Percentiles rank a stretch among this genome's conserved stretches.
Conservation (phyloP, 345 rosid species). For the Erysimum cheiranthoides region DNA sequence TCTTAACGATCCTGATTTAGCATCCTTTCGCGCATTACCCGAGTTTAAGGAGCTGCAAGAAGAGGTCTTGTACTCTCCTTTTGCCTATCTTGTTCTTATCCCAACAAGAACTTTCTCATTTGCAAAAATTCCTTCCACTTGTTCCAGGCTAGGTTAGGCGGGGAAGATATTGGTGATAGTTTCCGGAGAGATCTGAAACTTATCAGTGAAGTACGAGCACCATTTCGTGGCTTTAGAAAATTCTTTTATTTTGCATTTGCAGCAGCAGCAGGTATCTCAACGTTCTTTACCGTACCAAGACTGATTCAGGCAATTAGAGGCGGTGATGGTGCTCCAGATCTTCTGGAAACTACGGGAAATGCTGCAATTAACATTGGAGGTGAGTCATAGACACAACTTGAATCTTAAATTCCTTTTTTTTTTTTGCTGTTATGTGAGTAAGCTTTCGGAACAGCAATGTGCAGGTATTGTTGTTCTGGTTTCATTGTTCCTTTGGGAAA, state of each 20-base stretch:
- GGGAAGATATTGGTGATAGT: slow-evolving; percentile 89
- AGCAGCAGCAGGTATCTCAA: slow-evolving; percentile 94
- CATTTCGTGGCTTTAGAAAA: slow-evolving; percentile 89
- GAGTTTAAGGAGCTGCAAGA: slow-evolving; percentile 96
- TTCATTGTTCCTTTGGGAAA: slow-evolving; percentile 85
- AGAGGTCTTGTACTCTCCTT: slow-evolving; percentile 59
- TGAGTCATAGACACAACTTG: slow-evolving; percentile 41
- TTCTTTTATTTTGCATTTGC: slow-evolving; percentile 80
- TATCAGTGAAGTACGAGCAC: slow-evolving; percentile 97
- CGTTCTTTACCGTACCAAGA: slow-evolving; percentile 83
- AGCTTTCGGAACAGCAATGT: slow-evolving; percentile 70
- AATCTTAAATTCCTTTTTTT: neutral
- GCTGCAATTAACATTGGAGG: slow-evolving; percentile 91
- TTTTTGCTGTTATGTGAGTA: slow-evolving; percentile 54
- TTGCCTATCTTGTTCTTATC: neutral
- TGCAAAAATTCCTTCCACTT: neutral
- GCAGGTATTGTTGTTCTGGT: slow-evolving; percentile 83
- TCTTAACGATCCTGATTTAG: slow-evolving; percentile 94
- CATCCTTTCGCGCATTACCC: slow-evolving; percentile 88
- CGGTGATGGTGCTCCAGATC: slow-evolving; percentile 85
- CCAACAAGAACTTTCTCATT: slow-evolving; percentile 6
- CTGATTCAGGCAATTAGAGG: slow-evolving; percentile 71
- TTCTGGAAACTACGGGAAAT: slow-evolving; percentile 76
- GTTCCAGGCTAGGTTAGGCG: slow-evolving; percentile 88
- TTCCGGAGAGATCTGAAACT: slow-evolving; percentile 95